Percentiles rank a stretch among this genome's conserved stretches.
Conservation (phyloP, 768 basidiomycete genomes). For the Amanita fuliginea region DNA sequence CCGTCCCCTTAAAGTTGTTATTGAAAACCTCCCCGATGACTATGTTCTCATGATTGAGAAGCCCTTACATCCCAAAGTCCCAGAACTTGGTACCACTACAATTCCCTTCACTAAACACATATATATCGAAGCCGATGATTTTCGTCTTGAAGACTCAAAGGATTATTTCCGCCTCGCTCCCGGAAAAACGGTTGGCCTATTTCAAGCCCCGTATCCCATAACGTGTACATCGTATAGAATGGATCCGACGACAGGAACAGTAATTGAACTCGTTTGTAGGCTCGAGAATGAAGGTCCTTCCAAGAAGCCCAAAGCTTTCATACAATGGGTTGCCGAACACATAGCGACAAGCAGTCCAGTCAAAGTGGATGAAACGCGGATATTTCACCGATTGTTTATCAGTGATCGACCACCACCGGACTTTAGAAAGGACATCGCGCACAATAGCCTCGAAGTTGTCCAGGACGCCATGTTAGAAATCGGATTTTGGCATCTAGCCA, state of each 20-base stretch:
- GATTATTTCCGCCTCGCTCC: conserved; percentile 98
- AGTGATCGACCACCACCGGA: conserved; percentile 83
- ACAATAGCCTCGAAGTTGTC: conserved; percentile 70
- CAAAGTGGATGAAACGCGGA: conserved; percentile 75
- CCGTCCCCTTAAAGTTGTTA: conserved; percentile 79
- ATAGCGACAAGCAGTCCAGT: conserved; percentile 71
- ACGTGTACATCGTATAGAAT: conserved; percentile 86
- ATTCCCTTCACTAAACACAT: conserved; percentile 83
- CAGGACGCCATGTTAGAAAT: conserved; percentile 78
- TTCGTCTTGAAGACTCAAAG: conserved; percentile 80
- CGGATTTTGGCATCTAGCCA: conserved; percentile 81
- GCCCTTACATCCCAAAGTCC: conserved; percentile 88
- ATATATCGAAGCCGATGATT: conserved; percentile 91
- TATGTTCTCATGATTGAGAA: conserved; percentile 79
- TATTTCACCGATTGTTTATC: conserved; percentile 92
- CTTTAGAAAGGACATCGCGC: conserved; percentile 74
- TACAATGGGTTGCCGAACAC: conserved; percentile 96
- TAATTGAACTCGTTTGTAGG: conserved; percentile 69
- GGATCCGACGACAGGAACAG: conserved; percentile 59
- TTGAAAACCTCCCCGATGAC: conserved; percentile 86
- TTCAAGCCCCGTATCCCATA: conserved; percentile 86
- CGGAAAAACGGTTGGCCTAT: conserved; percentile 93
- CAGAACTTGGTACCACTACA: conserved; percentile 69
- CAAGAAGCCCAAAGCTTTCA: conserved; percentile 86
- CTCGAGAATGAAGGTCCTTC: conserved; percentile 57